Conservation (phyloP, 768 basidiomycete genomes). For the Pleurotus citrinopileatus region DNA sequence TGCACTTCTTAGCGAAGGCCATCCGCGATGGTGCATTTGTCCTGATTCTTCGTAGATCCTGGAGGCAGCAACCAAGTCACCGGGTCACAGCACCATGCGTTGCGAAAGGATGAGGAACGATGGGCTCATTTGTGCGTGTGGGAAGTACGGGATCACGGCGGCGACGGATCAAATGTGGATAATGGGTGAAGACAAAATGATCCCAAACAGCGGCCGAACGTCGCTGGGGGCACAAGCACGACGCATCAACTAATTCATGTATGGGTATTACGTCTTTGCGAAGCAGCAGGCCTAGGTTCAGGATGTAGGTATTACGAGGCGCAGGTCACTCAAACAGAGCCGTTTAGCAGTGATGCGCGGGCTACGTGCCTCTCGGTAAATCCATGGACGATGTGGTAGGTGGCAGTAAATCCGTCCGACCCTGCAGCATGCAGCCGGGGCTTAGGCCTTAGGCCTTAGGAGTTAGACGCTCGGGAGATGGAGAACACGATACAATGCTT, state of each 20-base stretch:
- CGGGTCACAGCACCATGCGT: slow-evolving; percentile 1
- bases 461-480: no score
- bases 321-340: no score
- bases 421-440: neutral
- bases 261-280: no score
- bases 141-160: neutral
- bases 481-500: neutral
- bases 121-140: neutral
- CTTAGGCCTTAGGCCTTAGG: neutral
- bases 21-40: neutral
- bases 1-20: neutral
- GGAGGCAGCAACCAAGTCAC: slow-evolving; percentile 5
- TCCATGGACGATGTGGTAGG: neutral
- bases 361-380: neutral
- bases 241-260: no score
- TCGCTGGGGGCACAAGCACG: no score
- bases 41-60: neutral
- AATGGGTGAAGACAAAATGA: neutral
- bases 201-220: no score
- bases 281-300: no score
- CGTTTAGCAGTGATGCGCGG: no score
- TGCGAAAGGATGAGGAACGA: neutral
- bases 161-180: slow-evolving; percentile 2
- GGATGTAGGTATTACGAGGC: no score
- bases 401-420: slow-evolving; percentile 4